Percentiles rank a stretch among this genome's conserved stretches.
phyloP scores from a whole-genome alignment of 1,284 basidiomycete genomes.

The Malassezia brasiliensis region DNA sequence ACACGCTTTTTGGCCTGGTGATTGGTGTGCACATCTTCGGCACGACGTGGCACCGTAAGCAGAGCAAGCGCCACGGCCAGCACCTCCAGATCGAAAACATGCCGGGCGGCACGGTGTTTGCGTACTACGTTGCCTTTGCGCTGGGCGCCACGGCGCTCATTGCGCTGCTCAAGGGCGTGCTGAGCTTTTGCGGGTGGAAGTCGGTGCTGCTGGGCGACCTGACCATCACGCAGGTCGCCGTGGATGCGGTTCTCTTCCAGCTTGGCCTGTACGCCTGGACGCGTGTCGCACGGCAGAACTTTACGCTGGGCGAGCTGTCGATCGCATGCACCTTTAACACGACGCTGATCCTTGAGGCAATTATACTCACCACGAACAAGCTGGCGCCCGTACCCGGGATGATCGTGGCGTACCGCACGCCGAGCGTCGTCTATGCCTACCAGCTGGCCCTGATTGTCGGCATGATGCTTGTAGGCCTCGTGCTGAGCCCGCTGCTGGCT shows the following conservation, averaged over 20 bases:
- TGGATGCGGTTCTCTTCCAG: conserved; percentile 65
- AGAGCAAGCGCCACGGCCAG: conserved; percentile 3
- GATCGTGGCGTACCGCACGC: conserved; percentile 70
- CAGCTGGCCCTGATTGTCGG: conserved; percentile 89
- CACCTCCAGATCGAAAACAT: conserved; percentile 4
- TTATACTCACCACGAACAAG: conserved; percentile 24
- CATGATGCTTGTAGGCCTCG: conserved; percentile 77
- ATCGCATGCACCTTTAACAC: conserved; percentile 80
- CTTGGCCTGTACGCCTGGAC: conserved; percentile 79
- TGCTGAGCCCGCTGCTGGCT: conserved; percentile 86
- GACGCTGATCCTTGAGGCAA: conserved; percentile 66
- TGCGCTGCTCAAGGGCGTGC: conserved; percentile 7
- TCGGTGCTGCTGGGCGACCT: conserved; percentile 39
- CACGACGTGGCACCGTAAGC: conserved; percentile 1
- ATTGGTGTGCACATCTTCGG: conserved; percentile 11
- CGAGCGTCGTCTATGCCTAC: conserved; percentile 81
- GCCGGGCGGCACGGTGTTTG: neutral
- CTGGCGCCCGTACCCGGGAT: conserved; percentile 17
- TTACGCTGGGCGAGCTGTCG: conserved; percentile 87
- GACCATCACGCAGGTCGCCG: conserved; percentile 57
- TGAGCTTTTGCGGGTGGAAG: conserved; percentile 21
- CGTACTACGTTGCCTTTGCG: conserved; percentile 43
- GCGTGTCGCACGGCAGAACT: conserved; percentile 77
- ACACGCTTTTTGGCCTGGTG: conserved; percentile 2
- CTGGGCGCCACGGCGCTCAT: conserved; percentile 40